Conservation (phyloP, 148 eudicot genomes). For the Rhododendron ovatum region DNA sequence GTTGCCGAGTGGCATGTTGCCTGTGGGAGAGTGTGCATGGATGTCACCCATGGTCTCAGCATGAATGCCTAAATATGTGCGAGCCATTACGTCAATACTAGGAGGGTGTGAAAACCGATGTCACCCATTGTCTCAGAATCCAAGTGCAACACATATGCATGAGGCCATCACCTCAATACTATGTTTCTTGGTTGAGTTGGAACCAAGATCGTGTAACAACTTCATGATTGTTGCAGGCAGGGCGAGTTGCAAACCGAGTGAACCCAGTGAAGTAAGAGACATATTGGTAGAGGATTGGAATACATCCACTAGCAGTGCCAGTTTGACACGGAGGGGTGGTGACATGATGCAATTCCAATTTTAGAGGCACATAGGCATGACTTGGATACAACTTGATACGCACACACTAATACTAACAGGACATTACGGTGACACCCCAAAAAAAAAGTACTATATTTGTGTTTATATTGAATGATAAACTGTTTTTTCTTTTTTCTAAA, state of each 20-base stretch:
- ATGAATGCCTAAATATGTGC: neutral
- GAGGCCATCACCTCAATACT: neutral
- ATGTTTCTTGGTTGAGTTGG: neutral
- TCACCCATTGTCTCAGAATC: neutral
- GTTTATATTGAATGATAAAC: neutral
- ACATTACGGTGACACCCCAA: neutral
- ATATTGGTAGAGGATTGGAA: neutral
- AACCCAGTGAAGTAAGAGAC: neutral
- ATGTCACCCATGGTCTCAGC: neutral
- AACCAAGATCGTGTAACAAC: neutral
- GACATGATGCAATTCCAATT: neutral
- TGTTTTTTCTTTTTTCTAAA: neutral
- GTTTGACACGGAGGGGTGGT: neutral
- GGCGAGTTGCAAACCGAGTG: neutral
- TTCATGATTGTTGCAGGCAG: neutral
- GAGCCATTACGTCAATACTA: neutral
- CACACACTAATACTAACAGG: neutral
- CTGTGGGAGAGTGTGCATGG: neutral
- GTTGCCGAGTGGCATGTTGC: neutral
- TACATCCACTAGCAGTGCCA: neutral
- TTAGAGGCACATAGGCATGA: neutral
- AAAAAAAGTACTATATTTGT: neutral
- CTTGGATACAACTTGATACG: neutral
- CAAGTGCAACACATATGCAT: neutral
- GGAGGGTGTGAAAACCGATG: neutral